phyloP scores from a whole-genome alignment of 495 filamentous ascomycete genomes.

The Chaetomium cochliodes region DNA sequence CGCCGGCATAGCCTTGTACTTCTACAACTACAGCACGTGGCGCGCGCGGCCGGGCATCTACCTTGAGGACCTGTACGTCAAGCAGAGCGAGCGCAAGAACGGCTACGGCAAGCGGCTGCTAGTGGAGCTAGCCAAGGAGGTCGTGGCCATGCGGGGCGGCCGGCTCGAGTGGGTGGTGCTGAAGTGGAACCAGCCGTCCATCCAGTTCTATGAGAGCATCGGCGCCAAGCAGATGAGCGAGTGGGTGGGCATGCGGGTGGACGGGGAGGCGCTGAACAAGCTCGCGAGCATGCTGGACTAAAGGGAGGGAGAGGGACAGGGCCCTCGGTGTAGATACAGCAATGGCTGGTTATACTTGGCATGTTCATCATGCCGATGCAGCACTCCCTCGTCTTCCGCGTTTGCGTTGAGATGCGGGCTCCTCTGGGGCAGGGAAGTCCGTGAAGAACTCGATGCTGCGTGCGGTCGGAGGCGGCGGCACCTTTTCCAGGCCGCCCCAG shows the following conservation, averaged over 20 bases:
- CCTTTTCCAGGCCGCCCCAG: constrained; percentile 35
- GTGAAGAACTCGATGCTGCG: constrained; percentile 25
- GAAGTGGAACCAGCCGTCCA: constrained; percentile 85
- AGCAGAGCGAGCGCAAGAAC: constrained; percentile 62
- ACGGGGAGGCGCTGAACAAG: constrained; percentile 64
- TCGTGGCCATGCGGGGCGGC: constrained; percentile 65
- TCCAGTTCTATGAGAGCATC: constrained; percentile 81
- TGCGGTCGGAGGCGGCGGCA: constrained; percentile 21
- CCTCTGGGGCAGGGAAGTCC: background rate
- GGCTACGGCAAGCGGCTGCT: constrained; percentile 81
- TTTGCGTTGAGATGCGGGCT: background rate
- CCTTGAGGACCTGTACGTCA: constrained; percentile 89
- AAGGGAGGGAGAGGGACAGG: too few species aligned
- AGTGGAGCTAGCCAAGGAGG: constrained; percentile 71
- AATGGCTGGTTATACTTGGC: background rate
- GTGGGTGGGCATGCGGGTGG: constrained; percentile 90
- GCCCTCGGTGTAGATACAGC: background rate
- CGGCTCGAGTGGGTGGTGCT: constrained; percentile 92
- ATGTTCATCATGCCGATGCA: background rate
- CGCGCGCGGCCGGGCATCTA: constrained; percentile 82
- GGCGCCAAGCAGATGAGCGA: constrained; percentile 81
- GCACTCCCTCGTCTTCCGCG: background rate
- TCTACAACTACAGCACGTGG: constrained; percentile 75
- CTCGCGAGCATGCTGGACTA: constrained; percentile 52
- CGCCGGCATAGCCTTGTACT: constrained; percentile 60